A percentile compares a stretch with the other conserved stretches of the same genome.
Conservation (phyloP, 352 stramenopile species). For the Discostella stelligera region DNA sequence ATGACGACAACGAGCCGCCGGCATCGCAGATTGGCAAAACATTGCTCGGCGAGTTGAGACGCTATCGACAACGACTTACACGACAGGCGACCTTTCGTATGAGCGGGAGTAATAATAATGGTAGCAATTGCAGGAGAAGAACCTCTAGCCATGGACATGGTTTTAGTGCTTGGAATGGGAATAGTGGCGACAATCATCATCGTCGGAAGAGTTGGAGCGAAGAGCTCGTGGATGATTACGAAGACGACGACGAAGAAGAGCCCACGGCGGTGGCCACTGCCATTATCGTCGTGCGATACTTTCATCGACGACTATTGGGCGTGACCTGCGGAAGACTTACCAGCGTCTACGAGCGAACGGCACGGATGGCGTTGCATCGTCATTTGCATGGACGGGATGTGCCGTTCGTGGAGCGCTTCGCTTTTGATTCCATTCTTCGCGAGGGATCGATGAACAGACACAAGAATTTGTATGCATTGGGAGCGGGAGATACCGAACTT, state of each 20-base stretch:
- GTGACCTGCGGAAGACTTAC: conserved; percentile 66
- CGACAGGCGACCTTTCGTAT: conserved; percentile 28
- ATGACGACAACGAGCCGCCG: conserved; percentile 61
- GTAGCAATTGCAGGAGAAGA: not conserved
- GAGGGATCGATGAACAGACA: not conserved
- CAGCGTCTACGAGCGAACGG: conserved; percentile 50
- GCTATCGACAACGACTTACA: conserved; percentile 15
- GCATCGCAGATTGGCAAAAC: conserved; percentile 31
- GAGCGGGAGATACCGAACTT: conserved; percentile 65
- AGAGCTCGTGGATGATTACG: not conserved
- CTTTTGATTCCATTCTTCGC: not conserved
- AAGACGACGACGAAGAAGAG: not conserved
- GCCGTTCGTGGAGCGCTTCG: conserved; percentile 35
- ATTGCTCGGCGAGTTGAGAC: conserved; percentile 41
- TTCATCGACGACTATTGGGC: conserved; percentile 50
- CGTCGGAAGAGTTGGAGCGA: not conserved
- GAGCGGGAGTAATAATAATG: conserved; percentile 1
- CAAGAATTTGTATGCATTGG: conserved; percentile 61
- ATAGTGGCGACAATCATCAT: too few relatives aligned
- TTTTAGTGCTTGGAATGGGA: too few relatives aligned
- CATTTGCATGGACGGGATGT: conserved; percentile 33
- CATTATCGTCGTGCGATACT: conserved; percentile 62
- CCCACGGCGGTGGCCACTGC: conserved; percentile 17
- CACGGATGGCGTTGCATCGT: conserved; percentile 51
- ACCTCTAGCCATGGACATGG: not conserved